Conservation (phyloP, 176 grass and related monocot species). For the Eleusine indica region DNA sequence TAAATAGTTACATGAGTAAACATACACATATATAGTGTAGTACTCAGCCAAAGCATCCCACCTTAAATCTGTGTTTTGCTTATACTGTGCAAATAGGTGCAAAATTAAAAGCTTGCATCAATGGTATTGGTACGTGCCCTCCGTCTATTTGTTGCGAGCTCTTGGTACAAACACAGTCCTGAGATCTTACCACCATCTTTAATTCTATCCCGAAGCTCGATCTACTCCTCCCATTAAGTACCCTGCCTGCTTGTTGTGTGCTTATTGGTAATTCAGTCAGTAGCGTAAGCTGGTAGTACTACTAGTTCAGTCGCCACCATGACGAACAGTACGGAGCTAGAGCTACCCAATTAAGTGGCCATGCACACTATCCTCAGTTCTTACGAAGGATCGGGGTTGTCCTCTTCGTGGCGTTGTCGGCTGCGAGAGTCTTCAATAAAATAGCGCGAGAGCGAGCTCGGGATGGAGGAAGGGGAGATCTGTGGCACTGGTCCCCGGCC, state of each 20-base stretch:
- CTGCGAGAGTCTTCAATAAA: conserved; percentile 37
- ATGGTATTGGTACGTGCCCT: conserved; percentile 20
- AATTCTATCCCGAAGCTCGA: not conserved
- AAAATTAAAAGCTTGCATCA: conserved; percentile 50
- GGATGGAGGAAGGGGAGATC: conserved; percentile 29
- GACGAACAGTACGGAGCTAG: not conserved
- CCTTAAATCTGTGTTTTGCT: conserved; percentile 40
- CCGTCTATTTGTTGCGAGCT: conserved; percentile 13
- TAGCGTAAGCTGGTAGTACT: not conserved
- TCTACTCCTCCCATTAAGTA: not conserved
- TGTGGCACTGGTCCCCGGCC: conserved; percentile 56
- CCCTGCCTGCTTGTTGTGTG: not conserved
- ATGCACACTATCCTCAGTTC: conserved; percentile 1
- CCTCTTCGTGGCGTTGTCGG: not conserved
- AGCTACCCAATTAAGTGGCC: conserved; percentile 12
- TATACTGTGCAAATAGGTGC: conserved; percentile 48
- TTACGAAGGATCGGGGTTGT: not conserved
- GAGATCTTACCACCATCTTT: not conserved
- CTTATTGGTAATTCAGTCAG: not conserved
- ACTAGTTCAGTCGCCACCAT: conserved; percentile 6
- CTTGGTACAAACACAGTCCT: conserved; percentile 5
- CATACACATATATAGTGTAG: conserved; percentile 10
- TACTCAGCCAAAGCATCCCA: conserved; percentile 24
- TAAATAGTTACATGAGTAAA: not conserved
- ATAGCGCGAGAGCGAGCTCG: not conserved